Evolutionary conservation across 2,329 filamentous ascomycete species (phyloP).

Genomic region (Penicillium sumatraense): DNA sequence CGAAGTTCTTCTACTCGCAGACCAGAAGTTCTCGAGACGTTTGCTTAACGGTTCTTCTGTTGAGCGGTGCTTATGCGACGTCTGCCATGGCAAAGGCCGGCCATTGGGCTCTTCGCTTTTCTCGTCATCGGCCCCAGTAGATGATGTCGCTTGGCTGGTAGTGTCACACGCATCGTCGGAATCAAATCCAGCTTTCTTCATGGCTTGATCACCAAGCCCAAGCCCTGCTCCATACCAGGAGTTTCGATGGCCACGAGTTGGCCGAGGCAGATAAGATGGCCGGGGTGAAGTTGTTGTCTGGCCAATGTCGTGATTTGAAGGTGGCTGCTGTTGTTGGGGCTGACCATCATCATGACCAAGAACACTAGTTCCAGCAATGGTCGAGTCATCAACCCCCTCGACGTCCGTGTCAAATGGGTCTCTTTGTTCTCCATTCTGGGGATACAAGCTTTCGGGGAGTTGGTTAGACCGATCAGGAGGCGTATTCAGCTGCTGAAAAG

Average conservation of each 20-base stretch:
- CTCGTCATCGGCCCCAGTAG: constrained; percentile 35
- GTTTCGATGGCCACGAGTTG: constrained; percentile 30
- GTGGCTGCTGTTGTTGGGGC: constrained; percentile 29
- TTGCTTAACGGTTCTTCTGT: constrained; percentile 41
- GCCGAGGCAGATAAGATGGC: constrained; percentile 29
- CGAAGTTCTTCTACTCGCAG: constrained; percentile 34
- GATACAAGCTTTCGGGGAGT: constrained; percentile 11
- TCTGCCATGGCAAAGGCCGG: not conserved
- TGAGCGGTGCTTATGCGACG: constrained; percentile 30
- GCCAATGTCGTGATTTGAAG: constrained; percentile 23
- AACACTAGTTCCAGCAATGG: constrained; percentile 45
- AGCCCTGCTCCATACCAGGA: constrained; percentile 34
- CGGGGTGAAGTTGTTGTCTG: constrained; percentile 26
- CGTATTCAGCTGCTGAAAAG: constrained; percentile 21
- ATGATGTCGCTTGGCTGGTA: constrained; percentile 35
- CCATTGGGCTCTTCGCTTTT: constrained; percentile 33
- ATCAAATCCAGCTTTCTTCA: constrained; percentile 43
- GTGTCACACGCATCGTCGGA: constrained; percentile 38
- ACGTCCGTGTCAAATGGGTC: constrained; percentile 51
- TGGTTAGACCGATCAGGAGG: constrained; percentile 20
- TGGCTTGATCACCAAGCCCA: constrained; percentile 37
- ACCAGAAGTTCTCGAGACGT: constrained; percentile 45
- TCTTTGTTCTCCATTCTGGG: constrained; percentile 24
- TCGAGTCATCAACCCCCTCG: constrained; percentile 49
- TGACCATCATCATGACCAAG: constrained; percentile 38